A percentile compares a stretch with the other conserved stretches of the same genome.
Conservation (phyloP, 148 eudicot species). For the Nepenthes mirabilis region DNA sequence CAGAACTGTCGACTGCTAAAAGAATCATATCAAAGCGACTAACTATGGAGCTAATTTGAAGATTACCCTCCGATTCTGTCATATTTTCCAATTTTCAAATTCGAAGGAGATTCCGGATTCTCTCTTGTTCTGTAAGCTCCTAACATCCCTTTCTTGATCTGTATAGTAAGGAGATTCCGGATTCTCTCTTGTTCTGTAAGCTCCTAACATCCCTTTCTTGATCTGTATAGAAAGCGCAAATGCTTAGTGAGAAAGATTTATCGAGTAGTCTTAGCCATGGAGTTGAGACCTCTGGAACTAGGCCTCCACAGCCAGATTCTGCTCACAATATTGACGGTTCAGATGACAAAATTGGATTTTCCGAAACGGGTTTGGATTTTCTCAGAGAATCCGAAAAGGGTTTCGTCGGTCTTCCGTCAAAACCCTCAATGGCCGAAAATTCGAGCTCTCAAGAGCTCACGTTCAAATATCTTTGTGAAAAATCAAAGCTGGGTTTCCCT, state of each 20-base stretch:
- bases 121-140: too few species aligned
- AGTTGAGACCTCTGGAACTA: slow-evolving; percentile 18
- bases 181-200: too few species aligned
- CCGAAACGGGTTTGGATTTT: slow-evolving; percentile 35
- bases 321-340: slow-evolving; percentile 23
- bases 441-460: slow-evolving; percentile 56
- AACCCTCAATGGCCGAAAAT: slow-evolving; percentile 17
- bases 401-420: slow-evolving; percentile 26
- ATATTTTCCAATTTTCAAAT: too few species aligned
- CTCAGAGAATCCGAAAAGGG: slow-evolving; percentile 18
- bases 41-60: too few species aligned
- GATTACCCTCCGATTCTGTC: too few species aligned
- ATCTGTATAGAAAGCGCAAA: neutral
- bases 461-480: slow-evolving; percentile 64
- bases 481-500: slow-evolving; percentile 25
- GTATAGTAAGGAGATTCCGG: neutral
- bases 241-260: slow-evolving; percentile 20
- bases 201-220: neutral
- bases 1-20: too few species aligned
- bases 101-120: too few species aligned
- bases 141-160: neutral
- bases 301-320: slow-evolving; percentile 9
- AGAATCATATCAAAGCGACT: too few species aligned
- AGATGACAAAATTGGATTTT: slow-evolving; percentile 30
- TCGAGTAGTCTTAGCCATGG: slow-evolving; percentile 14